These are phyloP conservation scores for Breviolum minutum DNA, from an alignment of 73 alveolate genomes.

Conservation along the genomic window DNA sequence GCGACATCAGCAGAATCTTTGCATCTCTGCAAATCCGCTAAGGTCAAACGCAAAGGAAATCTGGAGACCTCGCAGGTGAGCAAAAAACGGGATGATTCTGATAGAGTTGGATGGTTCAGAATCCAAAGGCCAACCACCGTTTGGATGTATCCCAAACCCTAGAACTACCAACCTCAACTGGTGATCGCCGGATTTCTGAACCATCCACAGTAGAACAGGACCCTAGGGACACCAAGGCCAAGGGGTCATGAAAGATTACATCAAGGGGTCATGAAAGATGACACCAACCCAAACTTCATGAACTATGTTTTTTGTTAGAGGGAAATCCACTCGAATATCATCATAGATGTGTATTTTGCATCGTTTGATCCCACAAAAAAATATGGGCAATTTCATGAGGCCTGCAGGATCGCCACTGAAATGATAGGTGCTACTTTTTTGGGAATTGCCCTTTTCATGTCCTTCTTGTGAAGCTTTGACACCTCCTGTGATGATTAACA, in stretches of 20 bases:
- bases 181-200: too few species aligned
- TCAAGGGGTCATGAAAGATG: neutral
- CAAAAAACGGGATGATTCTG: neutral
- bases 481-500: neutral
- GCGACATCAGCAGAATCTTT: neutral
- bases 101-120: neutral
- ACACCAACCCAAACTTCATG: too few species aligned
- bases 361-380: too few species aligned
- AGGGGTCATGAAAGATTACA: neutral
- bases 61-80: constrained; percentile 27
- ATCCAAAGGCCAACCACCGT: too few species aligned
- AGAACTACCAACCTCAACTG: too few species aligned
- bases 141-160: too few species aligned
- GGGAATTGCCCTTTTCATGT: too few species aligned
- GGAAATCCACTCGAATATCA: too few species aligned
- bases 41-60: constrained; percentile 34
- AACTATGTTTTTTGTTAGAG: neutral
- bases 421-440: neutral
- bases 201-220: neutral
- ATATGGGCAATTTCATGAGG: neutral
- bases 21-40: neutral
- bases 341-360: too few species aligned
- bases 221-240: neutral
- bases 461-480: too few species aligned
- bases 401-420: neutral